Evolutionary conservation across 2,329 filamentous ascomycete species (phyloP).

Genomic region (Ophiognomonia clavigignenti-juglandacearum): DNA sequence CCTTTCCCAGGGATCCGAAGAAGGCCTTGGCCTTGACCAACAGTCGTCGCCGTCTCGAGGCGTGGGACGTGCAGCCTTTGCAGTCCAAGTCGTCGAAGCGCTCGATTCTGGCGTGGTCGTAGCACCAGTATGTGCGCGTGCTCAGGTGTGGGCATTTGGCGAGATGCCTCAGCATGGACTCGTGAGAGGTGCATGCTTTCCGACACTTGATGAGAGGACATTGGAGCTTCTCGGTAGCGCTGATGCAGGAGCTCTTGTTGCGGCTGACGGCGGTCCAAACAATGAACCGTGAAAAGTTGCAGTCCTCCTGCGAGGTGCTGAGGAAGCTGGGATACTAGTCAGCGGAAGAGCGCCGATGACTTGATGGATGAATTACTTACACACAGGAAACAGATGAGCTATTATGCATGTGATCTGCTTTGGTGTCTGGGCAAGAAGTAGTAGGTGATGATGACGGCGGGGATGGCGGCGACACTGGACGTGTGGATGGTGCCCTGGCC

Average conservation of each 20-base stretch:
- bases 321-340: slow-evolving; percentile 31
- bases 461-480: no score
- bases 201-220: slow-evolving; percentile 50
- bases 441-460: neutral
- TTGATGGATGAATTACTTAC: neutral
- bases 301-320: slow-evolving; percentile 41
- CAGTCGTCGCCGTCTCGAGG: slow-evolving; percentile 47
- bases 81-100: slow-evolving; percentile 48
- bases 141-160: slow-evolving; percentile 42
- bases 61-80: slow-evolving; percentile 44
- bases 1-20: slow-evolving; percentile 48
- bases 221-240: slow-evolving; percentile 40
- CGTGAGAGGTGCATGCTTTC: slow-evolving; percentile 45
- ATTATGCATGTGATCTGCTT: neutral
- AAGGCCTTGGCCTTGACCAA: slow-evolving; percentile 49
- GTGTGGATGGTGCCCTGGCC: no score
- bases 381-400: slow-evolving; percentile 13
- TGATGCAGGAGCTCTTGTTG: slow-evolving; percentile 44
- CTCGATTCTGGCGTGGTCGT: slow-evolving; percentile 48
- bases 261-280: slow-evolving; percentile 53
- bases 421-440: neutral
- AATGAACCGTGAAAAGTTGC: slow-evolving; percentile 49
- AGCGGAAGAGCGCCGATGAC: neutral
- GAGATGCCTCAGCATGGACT: slow-evolving; percentile 50
- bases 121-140: slow-evolving; percentile 52